Percentiles rank a stretch among this genome's conserved stretches.
These are phyloP conservation scores for Blastobotrys apis DNA, from an alignment of 1,139 yeast genomes.

Conservation along the genomic window DNA sequence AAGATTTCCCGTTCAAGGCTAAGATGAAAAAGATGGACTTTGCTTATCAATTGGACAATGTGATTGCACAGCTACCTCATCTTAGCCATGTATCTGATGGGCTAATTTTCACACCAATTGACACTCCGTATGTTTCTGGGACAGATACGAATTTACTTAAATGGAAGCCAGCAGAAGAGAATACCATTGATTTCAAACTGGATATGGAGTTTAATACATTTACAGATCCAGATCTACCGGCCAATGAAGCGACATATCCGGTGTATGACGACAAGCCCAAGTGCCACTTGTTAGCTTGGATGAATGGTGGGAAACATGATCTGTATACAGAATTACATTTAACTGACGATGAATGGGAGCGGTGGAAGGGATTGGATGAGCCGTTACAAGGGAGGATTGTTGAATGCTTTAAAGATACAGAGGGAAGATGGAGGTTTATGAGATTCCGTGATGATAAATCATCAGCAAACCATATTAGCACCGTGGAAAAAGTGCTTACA, in stretches of 20 bases:
- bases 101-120: conserved; percentile 85
- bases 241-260: conserved; percentile 51
- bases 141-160: conserved; percentile 74
- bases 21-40: conserved; percentile 85
- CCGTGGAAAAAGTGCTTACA: conserved; percentile 74
- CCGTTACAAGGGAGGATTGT: conserved; percentile 90
- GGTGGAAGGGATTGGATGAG: conserved; percentile 60
- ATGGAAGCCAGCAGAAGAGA: conserved; percentile 98
- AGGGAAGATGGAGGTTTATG: conserved; percentile 74
- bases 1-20: conserved; percentile 77
- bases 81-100: conserved; percentile 93
- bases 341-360: conserved; percentile 76
- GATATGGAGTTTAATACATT: conserved; percentile 60
- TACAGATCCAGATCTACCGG: conserved; percentile 67
- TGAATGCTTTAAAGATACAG: conserved; percentile 65
- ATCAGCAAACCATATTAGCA: conserved; percentile 78
- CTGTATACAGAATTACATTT: conserved; percentile 62
- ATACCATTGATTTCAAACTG: conserved; percentile 82
- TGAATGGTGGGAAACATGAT: conserved; percentile 64
- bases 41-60: conserved; percentile 71
- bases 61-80: conserved; percentile 61
- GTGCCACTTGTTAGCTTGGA: conserved; percentile 68
- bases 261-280: conserved; percentile 82
- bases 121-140: conserved; percentile 80
- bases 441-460: conserved; percentile 91